Evolutionary conservation across 2,329 filamentous ascomycete species (phyloP).

Genomic region (Dichotomopilus funicola): DNA sequence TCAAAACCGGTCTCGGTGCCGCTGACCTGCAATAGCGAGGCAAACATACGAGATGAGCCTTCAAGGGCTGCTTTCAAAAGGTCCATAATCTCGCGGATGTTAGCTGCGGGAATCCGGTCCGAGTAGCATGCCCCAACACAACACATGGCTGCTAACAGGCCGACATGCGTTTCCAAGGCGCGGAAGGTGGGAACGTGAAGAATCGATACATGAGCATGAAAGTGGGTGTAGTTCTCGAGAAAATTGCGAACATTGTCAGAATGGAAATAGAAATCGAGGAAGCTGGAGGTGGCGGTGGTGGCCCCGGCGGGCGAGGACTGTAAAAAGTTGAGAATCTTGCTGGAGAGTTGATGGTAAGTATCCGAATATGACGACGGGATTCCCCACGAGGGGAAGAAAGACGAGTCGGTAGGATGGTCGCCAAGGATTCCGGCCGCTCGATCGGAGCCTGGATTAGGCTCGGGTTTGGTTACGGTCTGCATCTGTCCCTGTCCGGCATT

Average conservation of each 20-base stretch:
- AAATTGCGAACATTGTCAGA: constrained; percentile 65
- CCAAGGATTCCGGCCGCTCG: constrained; percentile 38
- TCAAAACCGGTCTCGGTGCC: constrained; percentile 35
- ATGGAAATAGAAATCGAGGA: constrained; percentile 55
- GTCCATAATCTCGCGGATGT: constrained; percentile 64
- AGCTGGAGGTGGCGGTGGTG: constrained; percentile 44
- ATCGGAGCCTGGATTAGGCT: constrained; percentile 50
- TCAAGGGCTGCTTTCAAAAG: constrained; percentile 53
- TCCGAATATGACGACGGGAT: constrained; percentile 40
- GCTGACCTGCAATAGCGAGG: constrained; percentile 35
- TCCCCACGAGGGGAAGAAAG: constrained; percentile 46
- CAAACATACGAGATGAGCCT: constrained; percentile 47
- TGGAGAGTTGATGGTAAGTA: constrained; percentile 48
- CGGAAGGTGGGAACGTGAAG: constrained; percentile 67
- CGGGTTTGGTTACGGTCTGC: constrained; percentile 64
- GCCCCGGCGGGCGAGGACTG: constrained; percentile 50
- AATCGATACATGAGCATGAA: constrained; percentile 66
- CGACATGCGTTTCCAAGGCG: constrained; percentile 58
- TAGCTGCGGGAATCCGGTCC: constrained; percentile 49
- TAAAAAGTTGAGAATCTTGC: constrained; percentile 51
- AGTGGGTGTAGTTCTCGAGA: constrained; percentile 64
- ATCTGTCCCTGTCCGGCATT: constrained; percentile 54
- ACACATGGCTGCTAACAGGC: constrained; percentile 62
- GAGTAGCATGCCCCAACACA: constrained; percentile 72
- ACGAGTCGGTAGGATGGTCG: constrained; percentile 38